A percentile compares a stretch with the other conserved stretches of the same genome.
These are phyloP conservation scores for Rickenella mellea DNA, from an alignment of 768 basidiomycete genomes.

Conservation along the genomic window DNA sequence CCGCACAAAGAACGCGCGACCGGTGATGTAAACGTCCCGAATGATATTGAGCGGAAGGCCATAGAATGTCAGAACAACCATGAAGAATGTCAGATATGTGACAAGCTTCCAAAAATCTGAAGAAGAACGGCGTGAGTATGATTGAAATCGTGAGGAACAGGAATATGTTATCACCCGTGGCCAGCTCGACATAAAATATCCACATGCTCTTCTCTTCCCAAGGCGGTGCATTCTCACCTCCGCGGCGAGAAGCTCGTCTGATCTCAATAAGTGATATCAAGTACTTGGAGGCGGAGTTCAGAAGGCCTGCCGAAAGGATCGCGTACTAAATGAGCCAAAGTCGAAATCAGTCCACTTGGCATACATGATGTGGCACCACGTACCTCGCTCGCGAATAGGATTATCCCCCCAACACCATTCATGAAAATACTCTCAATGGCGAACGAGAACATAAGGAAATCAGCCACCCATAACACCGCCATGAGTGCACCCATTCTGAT, in stretches of 20 bases:
- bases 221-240: conserved; percentile 77
- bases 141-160: conserved; percentile 1
- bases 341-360: conserved; percentile 2
- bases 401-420: conserved; percentile 81
- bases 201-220: conserved; percentile 99
- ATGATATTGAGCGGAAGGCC: conserved; percentile 94
- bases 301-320: conserved; percentile 73
- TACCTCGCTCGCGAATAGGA: conserved; percentile 92
- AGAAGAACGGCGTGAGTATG: conserved; percentile 6
- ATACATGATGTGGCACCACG: conserved; percentile 21
- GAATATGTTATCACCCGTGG: conserved; percentile 54
- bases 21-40: conserved; percentile 93
- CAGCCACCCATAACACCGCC: conserved; percentile 60
- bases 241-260: conserved; percentile 63
- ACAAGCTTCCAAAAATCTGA: conserved; percentile 88
- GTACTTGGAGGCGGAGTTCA: conserved; percentile 78
- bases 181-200: conserved; percentile 88
- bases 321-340: conserved; percentile 54
- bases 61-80: conserved; percentile 87
- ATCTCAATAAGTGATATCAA: conserved; percentile 73
- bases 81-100: conserved; percentile 90
- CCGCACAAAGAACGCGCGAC: conserved; percentile 83
- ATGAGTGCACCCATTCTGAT: conserved; percentile 72
- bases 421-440: conserved; percentile 73
- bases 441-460: conserved; percentile 69